Base-by-base conservation (phyloP, 2,329 filamentous ascomycete genomes). In the Venturia nashicola region DNA sequence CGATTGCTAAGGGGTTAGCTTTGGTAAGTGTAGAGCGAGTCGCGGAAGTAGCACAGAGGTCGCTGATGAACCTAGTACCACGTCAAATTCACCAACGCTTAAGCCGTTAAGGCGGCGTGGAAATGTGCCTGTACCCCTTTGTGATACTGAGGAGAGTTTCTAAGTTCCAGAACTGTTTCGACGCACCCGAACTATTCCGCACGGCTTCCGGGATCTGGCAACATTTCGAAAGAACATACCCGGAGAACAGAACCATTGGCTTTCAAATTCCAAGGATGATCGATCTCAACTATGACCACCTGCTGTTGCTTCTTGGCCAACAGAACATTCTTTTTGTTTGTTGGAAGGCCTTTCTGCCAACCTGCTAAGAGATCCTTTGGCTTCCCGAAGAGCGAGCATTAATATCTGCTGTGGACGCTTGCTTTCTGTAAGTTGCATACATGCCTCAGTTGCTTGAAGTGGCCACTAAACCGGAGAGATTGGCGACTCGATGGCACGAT, bases 1-100 rank as follows among this genome's bases (percentile, higher is more conserved):
- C 76, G 61, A 77, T 73, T 61, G 68, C 74, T 27, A 73, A 75
- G 67, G 76, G 71, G 51, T 67, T 77, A 65, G 75, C 78, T 67
- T 75, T 81, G 75, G 60, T 62, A 18, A 51, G 44, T 62, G n/a
- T 34, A 40, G 23, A 42, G 2, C 5, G 2, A 2, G 36, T n/a
- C 18, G n/a, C 12, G 27, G 34, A 36, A n/a, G 27, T 42, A 18
- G 8, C 20, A 36, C 40, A 16, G 20, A 34, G 14, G 3, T 5
- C 43, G 60, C 60, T 62, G 27, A 62, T 39, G 34, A 27, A 9
- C 27, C 9, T 14, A 60, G 59, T 44, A 60, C n/a, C 59, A 60
- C 36, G 59, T 60, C 59, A 14, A 43, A 60, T 60, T 60, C 36
- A 43, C 18, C 59, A 60, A 42, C 16, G 59, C 39, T n/a, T 60